These are phyloP conservation scores for Auriscalpium microsporum DNA, from an alignment of 768 basidiomycete genomes.

Conservation along the genomic window DNA sequence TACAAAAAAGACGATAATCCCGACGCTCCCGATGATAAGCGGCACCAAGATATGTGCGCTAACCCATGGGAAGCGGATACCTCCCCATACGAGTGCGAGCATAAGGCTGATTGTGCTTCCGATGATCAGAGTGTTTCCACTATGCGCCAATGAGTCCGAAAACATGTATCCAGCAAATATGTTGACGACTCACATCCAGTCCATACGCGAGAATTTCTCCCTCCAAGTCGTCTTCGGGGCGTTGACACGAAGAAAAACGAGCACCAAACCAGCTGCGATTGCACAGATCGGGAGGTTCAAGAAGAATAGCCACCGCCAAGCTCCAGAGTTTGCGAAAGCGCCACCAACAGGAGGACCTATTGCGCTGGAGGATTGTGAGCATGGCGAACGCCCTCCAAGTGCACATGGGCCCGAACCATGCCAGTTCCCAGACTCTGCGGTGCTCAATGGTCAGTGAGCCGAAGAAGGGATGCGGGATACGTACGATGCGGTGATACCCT, in stretches of 20 bases:
- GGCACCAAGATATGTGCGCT: slow-evolving; percentile 22
- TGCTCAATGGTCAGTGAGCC: not conserved
- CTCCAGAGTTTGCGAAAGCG: not conserved
- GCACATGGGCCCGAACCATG: not conserved
- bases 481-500: slow-evolving; percentile 18
- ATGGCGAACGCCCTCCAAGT: not conserved
- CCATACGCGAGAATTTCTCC: not conserved
- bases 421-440: not conserved
- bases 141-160: not conserved
- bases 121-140: slow-evolving; percentile 20
- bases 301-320: not conserved
- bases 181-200: not conserved
- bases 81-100: slow-evolving; percentile 21
- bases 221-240: not conserved
- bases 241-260: not conserved
- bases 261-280: not conserved
- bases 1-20: slow-evolving; percentile 18
- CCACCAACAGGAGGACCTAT: not conserved
- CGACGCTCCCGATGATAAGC: slow-evolving; percentile 21
- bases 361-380: not conserved
- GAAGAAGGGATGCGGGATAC: not conserved
- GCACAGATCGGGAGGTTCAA: not conserved
- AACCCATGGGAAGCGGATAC: slow-evolving; percentile 23
- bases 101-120: slow-evolving; percentile 14
- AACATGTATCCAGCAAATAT: not conserved